Evolutionary conservation across 2,329 filamentous ascomycete species (phyloP).

Genomic region (Diplodia corticola): DNA sequence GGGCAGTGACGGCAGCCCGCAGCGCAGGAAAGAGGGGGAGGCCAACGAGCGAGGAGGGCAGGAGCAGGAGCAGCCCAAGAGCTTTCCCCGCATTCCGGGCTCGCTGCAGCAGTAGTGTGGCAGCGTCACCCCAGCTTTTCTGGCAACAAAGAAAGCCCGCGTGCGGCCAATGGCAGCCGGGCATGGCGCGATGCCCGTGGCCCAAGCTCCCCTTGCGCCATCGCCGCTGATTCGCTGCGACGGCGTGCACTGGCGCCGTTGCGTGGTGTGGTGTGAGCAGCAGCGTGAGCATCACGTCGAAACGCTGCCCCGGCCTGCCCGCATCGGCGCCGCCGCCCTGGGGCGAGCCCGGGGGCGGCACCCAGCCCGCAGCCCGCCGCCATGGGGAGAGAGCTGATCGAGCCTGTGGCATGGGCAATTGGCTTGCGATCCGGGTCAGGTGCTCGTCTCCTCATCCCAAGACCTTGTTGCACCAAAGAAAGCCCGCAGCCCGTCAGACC

Average conservation of each 20-base stretch:
- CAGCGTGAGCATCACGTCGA: slow-evolving; percentile 21
- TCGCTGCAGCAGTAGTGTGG: background rate
- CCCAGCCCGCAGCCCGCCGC: background rate
- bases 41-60: background rate
- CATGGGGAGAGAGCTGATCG: background rate
- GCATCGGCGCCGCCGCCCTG: background rate
- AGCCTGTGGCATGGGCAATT: slow-evolving; percentile 8
- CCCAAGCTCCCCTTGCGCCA: slow-evolving; percentile 5
- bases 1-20: slow-evolving; percentile 7
- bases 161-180: slow-evolving; percentile 2
- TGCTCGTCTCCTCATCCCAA: slow-evolving; percentile 24
- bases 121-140: slow-evolving; percentile 16
- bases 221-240: slow-evolving; percentile 10
- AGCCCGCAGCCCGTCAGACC: slow-evolving; percentile 20
- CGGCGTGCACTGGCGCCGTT: slow-evolving; percentile 1
- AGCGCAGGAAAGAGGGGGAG: background rate
- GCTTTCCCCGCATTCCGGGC: slow-evolving; percentile 22
- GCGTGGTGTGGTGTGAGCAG: slow-evolving; percentile 21
- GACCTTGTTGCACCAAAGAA: slow-evolving; percentile 22
- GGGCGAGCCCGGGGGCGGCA: slow-evolving; percentile 7
- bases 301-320: background rate
- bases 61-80: slow-evolving; percentile 2
- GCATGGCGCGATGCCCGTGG: background rate
- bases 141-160: background rate
- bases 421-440: slow-evolving; percentile 3